phyloP scores from a whole-genome alignment of 257 asterid genomes.

The Plantago major region DNA sequence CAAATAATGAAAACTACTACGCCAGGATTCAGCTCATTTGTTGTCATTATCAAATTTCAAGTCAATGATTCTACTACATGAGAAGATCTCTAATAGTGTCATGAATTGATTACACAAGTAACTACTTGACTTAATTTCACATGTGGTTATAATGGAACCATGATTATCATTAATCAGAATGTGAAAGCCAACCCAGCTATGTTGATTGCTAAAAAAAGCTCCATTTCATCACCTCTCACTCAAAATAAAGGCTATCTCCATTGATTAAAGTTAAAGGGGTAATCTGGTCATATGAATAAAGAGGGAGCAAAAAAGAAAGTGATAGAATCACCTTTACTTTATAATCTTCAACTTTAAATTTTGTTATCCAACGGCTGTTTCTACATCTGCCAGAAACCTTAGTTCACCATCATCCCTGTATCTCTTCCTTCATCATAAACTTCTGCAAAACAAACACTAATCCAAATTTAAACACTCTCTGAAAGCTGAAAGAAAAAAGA shows the following conservation, averaged over 20 bases:
- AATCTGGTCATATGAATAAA: constrained; percentile 44
- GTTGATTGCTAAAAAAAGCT: constrained; percentile 54
- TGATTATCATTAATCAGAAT: constrained; percentile 29
- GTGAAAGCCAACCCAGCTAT: constrained; percentile 47
- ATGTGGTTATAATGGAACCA: constrained; percentile 18
- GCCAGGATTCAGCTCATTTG: constrained; percentile 26
- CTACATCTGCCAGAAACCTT: constrained; percentile 26
- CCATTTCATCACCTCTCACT: constrained; percentile 74
- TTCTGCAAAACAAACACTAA: constrained; percentile 27
- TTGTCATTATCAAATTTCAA: constrained; percentile 40
- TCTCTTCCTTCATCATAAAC: constrained; percentile 20
- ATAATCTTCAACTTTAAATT: constrained; percentile 51
- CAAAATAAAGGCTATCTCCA: constrained; percentile 39
- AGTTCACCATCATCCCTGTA: constrained; percentile 14
- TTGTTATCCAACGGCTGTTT: constrained; percentile 74
- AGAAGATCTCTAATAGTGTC: constrained; percentile 39
- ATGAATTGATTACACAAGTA: constrained; percentile 34
- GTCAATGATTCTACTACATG: constrained; percentile 39
- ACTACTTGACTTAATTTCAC: constrained; percentile 14
- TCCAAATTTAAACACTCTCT: constrained; percentile 33
- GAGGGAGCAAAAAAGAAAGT: constrained; percentile 47
- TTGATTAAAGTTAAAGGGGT: constrained; percentile 61
- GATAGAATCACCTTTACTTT: constrained; percentile 43
- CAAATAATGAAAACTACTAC: constrained; percentile 31
- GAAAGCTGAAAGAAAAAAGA: constrained; percentile 33